Evolutionary conservation across 805 yeast species (phyloP), one percentile per base, ranked within the genome.

Genomic region (Hanseniaspora opuntiae): DNA sequence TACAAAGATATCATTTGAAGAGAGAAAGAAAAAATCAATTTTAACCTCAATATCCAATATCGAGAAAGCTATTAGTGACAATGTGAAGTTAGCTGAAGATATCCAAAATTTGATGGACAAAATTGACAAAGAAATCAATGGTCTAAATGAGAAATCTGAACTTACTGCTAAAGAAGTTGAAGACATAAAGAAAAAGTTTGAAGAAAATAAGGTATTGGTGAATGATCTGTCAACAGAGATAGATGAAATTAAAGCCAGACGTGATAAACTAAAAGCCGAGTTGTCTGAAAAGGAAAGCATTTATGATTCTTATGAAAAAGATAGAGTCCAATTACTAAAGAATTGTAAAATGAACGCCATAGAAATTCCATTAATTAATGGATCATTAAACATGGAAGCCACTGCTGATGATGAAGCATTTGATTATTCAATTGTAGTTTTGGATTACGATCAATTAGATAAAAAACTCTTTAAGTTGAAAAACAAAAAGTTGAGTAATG

Each of bases 341-440:
- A 79, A 77, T 57, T 85, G 95, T 66, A 86, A 84, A 60, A 74
- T 89, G 55, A 85, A 85, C 52, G 82, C 77, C 54, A 71, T 84
- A 22, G 69, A 72, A 14, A 61, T 87, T 16, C 94, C 95, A 1
- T 64, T 86, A 32, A 59, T 63, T 6, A 76, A 75, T 25, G 88
- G 88, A 8, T 30, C 33, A 0, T 71, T 79, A 12, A 66, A 84
- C 35, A 82, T 78, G 19, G 73, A 70, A 25, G 68, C 86, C 24
- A 82, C 87, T 0, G 69, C 85, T 40, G 84, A 77, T 25, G 79
- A 74, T 17, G 71, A 71, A 14, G 72, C 66, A 20, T 65, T 63
- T 24, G 66, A 69, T 17, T 60, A 75, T 2, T 61, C 70, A 25
- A 64, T 68, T 16, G 66, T 72, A 1, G 71, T 75, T 0, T 71